Base-by-base conservation (phyloP, 768 basidiomycete genomes). In the Epithele typhae region DNA sequence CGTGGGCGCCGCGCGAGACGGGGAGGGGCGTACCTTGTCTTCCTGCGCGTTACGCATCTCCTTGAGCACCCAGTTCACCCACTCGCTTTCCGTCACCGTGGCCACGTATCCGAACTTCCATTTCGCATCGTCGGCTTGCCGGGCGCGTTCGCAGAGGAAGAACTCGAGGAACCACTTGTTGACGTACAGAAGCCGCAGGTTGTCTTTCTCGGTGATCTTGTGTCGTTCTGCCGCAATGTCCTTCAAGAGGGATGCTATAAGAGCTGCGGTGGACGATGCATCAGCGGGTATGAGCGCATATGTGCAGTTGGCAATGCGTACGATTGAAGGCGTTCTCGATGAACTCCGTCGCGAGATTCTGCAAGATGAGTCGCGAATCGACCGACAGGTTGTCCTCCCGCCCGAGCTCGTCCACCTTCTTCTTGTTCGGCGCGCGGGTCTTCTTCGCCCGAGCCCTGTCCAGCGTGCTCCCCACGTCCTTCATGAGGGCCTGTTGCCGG, bases 191-290 rank as follows among this genome's bases (percentile, higher is more conserved):
- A 96, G 73, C 6, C 96, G 84, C 45, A 94, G 77, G 59, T 94
- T 86, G 63, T 98, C 96, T 57, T 92, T 91, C 60, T 96, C 92
- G n/a, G 85, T 84, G 52, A 99, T 82, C 66, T 94, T 93, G 44
- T 86, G 76, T 37, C 93, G 77, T 66, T 98, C 91, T 49, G 89
- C 88, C 48, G 86, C 82, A 63, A 99, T 97, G 61, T 98, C 96
- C 66, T 87, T 94, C 51, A 98, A 71, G 25, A 98, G 71, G 3
- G 81, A 81, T 14, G 80, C 69, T 40, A 98, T 77, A 68, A 98
- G 94, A n/a, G 81, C 92, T 96, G 62, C n/a, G 37, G 24, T 6
- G 30, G n/a, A n/a, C n/a, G n/a, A n/a, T n/a, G n/a, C 15, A 9
- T 15, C 30, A 9, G 30, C 15, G 9, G 15, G 30, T 32, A 32